Percentiles rank a stretch among this genome's conserved stretches.
phyloP scores from a whole-genome alignment of 2,329 filamentous ascomycete genomes.

The Nemania sp. region DNA sequence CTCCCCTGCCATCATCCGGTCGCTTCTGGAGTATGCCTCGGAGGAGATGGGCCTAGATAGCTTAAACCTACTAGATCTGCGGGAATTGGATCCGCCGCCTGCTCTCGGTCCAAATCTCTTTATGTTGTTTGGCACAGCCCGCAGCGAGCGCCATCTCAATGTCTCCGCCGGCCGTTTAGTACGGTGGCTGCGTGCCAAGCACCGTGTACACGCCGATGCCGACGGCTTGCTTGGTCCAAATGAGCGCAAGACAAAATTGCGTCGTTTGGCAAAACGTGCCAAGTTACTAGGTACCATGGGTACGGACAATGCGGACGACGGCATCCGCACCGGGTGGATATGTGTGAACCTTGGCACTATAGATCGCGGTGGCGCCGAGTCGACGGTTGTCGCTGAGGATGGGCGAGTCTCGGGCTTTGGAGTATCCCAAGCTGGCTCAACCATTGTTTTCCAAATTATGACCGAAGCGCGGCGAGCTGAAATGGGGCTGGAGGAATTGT shows the following conservation, averaged over 20 bases:
- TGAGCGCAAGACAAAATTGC: conserved; percentile 88
- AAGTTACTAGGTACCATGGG: conserved; percentile 80
- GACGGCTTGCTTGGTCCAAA: conserved; percentile 91
- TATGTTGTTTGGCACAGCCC: conserved; percentile 92
- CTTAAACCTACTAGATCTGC: conserved; percentile 83
- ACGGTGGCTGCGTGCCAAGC: conserved; percentile 81
- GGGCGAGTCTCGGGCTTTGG: conserved; percentile 84
- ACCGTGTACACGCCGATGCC: conserved; percentile 80
- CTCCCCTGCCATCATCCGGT: conserved; percentile 76
- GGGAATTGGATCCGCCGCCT: conserved; percentile 84
- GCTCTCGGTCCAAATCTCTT: conserved; percentile 89
- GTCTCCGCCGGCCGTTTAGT: conserved; percentile 91
- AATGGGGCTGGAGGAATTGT: conserved; percentile 65
- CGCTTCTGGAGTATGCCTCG: conserved; percentile 81
- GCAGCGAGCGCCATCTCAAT: conserved; percentile 93
- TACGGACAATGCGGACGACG: conserved; percentile 78
- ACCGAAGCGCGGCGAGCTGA: conserved; percentile 66
- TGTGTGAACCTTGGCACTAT: conserved; percentile 88
- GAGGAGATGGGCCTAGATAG: conserved; percentile 89
- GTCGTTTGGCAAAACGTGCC: conserved; percentile 82
- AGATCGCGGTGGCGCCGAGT: conserved; percentile 64
- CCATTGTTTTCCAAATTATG: conserved; percentile 69
- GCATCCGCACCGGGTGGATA: conserved; percentile 93
- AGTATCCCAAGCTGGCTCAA: conserved; percentile 60
- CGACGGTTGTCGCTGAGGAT: conserved; percentile 58